Evolutionary conservation across 1,284 basidiomycete genomes (phyloP), one percentile per base, ranked within the genome.

Genomic region (Fomes fomentarius): DNA sequence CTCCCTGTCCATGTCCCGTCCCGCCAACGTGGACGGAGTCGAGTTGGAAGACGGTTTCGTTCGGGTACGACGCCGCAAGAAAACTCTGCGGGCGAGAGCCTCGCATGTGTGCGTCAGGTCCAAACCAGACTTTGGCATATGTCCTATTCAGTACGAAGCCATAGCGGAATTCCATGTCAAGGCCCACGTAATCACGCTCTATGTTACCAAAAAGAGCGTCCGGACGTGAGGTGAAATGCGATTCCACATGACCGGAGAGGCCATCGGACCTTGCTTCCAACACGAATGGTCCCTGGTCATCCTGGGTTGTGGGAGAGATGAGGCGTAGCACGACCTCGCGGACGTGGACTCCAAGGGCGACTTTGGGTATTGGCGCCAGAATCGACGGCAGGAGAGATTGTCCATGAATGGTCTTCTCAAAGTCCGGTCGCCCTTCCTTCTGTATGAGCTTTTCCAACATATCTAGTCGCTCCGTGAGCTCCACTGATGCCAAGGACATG

Each of bases 21-120:
- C 77, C 80, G 25, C 60, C 65, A 21, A 81, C 58, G 56, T 87
- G 80, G 19, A 89, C 51, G 0, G 75, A 71, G 47, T 87, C 87
- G 43, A 87, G 61, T 0, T 82, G 84, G 7, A 88, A 58, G 2
- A 89, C 58, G 0, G 80, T 73, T 44, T 71, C 69, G 17, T 60
- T 65, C 2, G 67, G 61, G 19, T 65, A 65, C 15, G 53, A 39
- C 6, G 63, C 53, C 1, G 50, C 50, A 34, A 57, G 62, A 44
- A 57, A 50, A 17, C 54, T 53, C 24, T 55, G 52, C 17, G 57
- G 50, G 22, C 44, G 54, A 12, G 45, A 47, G 3, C 56, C 54
- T 26, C 46, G 58, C 19, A 49, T 47, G 31, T 62, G 56, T 3
- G 52, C 53, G 33, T 60, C 53, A 22, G 59, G 52, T 9, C 66